A percentile compares a stretch with the other conserved stretches of the same genome.
Conservation (phyloP, 768 basidiomycete species). For the Pluteus cervinus region DNA sequence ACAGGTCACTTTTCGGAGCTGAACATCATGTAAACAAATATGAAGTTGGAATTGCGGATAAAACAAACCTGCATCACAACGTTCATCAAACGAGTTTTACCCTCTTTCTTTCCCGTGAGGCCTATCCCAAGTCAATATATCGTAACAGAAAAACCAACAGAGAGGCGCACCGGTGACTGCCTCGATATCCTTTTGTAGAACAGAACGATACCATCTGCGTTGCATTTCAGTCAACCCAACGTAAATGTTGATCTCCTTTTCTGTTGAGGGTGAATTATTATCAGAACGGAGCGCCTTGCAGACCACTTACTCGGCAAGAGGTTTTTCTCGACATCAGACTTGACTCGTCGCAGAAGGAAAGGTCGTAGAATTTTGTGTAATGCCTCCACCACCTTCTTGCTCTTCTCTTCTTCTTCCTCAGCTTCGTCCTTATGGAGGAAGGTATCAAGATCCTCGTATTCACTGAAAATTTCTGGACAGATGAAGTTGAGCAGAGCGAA, state of each 20-base stretch:
- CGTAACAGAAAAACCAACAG: background rate
- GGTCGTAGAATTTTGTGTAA: conserved; percentile 95
- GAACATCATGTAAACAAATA: conserved; percentile 1
- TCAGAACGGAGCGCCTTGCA: background rate
- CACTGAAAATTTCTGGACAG: conserved; percentile 92
- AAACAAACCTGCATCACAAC: conserved; percentile 91
- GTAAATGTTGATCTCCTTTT: conserved; percentile 99
- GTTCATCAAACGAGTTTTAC: conserved; percentile 95
- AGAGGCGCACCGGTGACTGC: conserved; percentile 79
- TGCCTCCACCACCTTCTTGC: conserved; percentile 92
- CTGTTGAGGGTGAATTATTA: conserved; percentile 26
- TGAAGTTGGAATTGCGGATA: background rate
- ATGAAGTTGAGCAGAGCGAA: conserved; percentile 94
- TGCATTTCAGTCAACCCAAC: conserved; percentile 98
- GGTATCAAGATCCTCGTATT: conserved; percentile 85
- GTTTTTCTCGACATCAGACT: conserved; percentile 95
- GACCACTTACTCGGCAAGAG: conserved; percentile 69
- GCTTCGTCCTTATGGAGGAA: conserved; percentile 89
- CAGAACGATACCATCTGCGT: conserved; percentile 93
- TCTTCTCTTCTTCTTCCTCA: conserved; percentile 74
- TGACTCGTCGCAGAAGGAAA: conserved; percentile 90
- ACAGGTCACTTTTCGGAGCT: conserved; percentile 82
- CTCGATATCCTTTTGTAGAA: conserved; percentile 97
- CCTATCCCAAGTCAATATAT: conserved; percentile 33
- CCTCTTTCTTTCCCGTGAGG: conserved; percentile 94